Evolutionary conservation across 2,329 filamentous ascomycete genomes (phyloP).

Genomic region (Fusarium siculi): DNA sequence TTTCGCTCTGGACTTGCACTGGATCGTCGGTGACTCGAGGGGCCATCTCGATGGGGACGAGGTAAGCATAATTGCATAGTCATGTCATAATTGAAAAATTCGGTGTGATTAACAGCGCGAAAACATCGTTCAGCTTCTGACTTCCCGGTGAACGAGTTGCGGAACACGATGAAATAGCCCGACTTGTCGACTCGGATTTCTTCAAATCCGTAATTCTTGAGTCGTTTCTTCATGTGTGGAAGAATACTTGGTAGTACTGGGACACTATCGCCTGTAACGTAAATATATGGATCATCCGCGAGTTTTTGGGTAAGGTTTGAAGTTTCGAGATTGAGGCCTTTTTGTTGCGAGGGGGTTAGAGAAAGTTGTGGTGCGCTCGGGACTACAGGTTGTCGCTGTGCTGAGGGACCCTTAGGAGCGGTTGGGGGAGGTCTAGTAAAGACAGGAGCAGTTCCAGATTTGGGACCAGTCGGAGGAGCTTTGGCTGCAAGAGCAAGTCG

Average conservation of each 20-base stretch:
- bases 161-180: slow-evolving; percentile 94
- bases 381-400: slow-evolving; percentile 53
- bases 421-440: slow-evolving; percentile 74
- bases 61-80: slow-evolving; percentile 79
- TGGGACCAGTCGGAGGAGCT: slow-evolving; percentile 53
- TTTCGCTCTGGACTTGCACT: slow-evolving; percentile 52
- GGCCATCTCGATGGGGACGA: slow-evolving; percentile 39
- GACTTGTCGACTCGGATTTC: slow-evolving; percentile 84
- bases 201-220: slow-evolving; percentile 84
- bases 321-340: slow-evolving; percentile 66
- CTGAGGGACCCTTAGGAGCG: slow-evolving; percentile 86
- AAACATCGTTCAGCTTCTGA: slow-evolving; percentile 85
- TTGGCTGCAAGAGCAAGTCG: slow-evolving; percentile 47
- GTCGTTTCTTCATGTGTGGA: slow-evolving; percentile 87
- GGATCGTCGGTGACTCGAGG: slow-evolving; percentile 45
- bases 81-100: slow-evolving; percentile 93
- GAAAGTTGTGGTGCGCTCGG: slow-evolving; percentile 47
- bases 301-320: slow-evolving; percentile 75
- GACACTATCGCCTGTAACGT: slow-evolving; percentile 86
- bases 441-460: slow-evolving; percentile 41
- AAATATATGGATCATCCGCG: slow-evolving; percentile 86
- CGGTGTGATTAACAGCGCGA: slow-evolving; percentile 79
- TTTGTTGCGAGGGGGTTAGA: slow-evolving; percentile 42
- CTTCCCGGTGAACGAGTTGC: slow-evolving; percentile 79
- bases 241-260: slow-evolving; percentile 88